Conservation (phyloP, 768 basidiomycete species). For the Holtermannia corniformis region DNA sequence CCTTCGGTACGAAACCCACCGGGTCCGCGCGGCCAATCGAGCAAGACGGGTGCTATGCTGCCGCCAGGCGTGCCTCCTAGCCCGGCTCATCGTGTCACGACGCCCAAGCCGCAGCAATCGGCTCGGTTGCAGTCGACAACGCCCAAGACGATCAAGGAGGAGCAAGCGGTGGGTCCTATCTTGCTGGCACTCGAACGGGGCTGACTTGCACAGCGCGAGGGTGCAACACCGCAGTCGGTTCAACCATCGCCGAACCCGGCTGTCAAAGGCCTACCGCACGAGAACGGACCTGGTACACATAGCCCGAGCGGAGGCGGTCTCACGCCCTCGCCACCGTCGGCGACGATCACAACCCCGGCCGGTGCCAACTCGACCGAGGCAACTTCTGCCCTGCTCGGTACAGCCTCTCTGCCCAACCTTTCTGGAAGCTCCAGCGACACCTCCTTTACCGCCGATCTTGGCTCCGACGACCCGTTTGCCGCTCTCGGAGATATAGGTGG, state of each 20-base stretch:
- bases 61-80: conserved; percentile 12
- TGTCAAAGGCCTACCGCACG: conserved; percentile 8
- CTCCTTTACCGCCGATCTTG: conserved; percentile 4
- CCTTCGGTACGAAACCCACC: conserved; percentile 1
- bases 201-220: conserved; percentile 13
- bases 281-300: not conserved
- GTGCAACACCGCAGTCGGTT: conserved; percentile 26
- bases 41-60: not conserved
- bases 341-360: conserved; percentile 11
- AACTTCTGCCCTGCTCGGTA: not conserved
- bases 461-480: conserved; percentile 7
- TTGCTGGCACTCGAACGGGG: not conserved
- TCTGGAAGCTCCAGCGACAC: conserved; percentile 1
- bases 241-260: conserved; percentile 23
- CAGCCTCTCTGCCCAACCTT: conserved; percentile 1
- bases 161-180: conserved; percentile 2
- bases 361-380: conserved; percentile 1
- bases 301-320: conserved; percentile 10
- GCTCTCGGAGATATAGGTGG: conserved; percentile 3
- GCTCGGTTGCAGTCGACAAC: not conserved
- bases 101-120: not conserved
- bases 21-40: not conserved
- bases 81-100: conserved; percentile 15
- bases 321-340: conserved; percentile 19
- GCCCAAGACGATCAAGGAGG: conserved; percentile 7